Evolutionary conservation across 768 basidiomycete species (phyloP).

Genomic region (Hysterangium stoloniferum): DNA sequence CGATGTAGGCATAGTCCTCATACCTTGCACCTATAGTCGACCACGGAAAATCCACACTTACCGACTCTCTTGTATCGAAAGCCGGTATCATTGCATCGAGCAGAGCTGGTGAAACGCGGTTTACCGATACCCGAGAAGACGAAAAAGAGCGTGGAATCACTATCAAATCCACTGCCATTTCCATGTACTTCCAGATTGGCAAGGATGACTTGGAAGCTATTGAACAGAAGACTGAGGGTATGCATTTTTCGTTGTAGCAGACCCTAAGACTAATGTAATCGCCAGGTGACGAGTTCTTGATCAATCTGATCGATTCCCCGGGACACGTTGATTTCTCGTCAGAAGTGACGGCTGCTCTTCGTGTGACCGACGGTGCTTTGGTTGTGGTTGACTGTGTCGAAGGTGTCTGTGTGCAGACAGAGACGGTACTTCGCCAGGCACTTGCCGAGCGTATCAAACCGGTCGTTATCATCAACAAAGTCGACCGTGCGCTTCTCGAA

Average conservation of each 20-base stretch:
- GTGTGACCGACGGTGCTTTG: slow-evolving; percentile 98
- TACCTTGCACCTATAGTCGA: slow-evolving; percentile 56
- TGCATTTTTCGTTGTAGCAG: slow-evolving; percentile 18
- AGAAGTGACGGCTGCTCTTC: slow-evolving; percentile 98
- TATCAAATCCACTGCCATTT: slow-evolving; percentile 99
- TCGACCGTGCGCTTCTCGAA: slow-evolving; percentile 98
- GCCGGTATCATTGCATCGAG: slow-evolving; percentile 96
- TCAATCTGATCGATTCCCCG: slow-evolving; percentile 99
- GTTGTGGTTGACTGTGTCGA: slow-evolving; percentile 99
- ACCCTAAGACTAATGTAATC: slow-evolving; percentile 10
- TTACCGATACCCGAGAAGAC: slow-evolving; percentile 94
- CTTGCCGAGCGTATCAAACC: slow-evolving; percentile 98
- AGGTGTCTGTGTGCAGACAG: slow-evolving; percentile 99
- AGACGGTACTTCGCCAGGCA: slow-evolving; percentile 96
- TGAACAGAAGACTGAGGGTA: slow-evolving; percentile 92
- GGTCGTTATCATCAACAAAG: slow-evolving; percentile 99
- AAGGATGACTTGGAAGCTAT: slow-evolving; percentile 83
- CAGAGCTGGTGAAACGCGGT: slow-evolving; percentile 95
- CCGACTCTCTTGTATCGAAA: slow-evolving; percentile 97
- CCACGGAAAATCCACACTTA: slow-evolving; percentile 99
- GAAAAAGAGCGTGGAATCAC: slow-evolving; percentile 99
- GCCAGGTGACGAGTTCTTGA: slow-evolving; percentile 91
- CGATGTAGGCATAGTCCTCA: slow-evolving; percentile 13
- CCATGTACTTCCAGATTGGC: slow-evolving; percentile 96
- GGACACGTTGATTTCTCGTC: slow-evolving; percentile 99